Evolutionary conservation across 2,329 filamentous ascomycete genomes (phyloP).

Genomic region (Thielaviopsis euricoi): DNA sequence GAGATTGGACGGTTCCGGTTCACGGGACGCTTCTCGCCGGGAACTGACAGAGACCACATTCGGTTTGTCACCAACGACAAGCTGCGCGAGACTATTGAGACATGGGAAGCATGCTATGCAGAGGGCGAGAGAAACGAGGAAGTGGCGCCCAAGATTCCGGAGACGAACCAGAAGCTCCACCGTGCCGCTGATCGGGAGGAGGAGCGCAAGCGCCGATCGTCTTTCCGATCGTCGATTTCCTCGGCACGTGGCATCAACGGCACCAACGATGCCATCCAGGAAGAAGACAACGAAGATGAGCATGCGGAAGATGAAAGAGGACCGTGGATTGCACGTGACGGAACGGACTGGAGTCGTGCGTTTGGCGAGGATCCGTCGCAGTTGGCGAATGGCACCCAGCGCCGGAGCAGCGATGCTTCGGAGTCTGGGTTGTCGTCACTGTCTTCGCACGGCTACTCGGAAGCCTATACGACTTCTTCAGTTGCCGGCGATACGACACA

Average conservation of each 20-base stretch:
- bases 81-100: conserved; percentile 81
- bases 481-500: not conserved
- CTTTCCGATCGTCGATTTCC: conserved; percentile 1
- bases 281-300: conserved; percentile 23
- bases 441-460: conserved; percentile 8
- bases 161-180: conserved; percentile 57
- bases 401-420: not conserved
- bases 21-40: conserved; percentile 68
- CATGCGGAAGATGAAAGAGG: not conserved
- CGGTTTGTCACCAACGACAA: conserved; percentile 75
- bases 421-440: not conserved
- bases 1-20: conserved; percentile 73
- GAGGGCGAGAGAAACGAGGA: conserved; percentile 65
- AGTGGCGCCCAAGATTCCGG: conserved; percentile 59
- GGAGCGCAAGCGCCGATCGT: conserved; percentile 1
- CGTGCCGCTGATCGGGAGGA: conserved; percentile 40
- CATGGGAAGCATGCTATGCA: conserved; percentile 79
- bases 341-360: conserved; percentile 72
- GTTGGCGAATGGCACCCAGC: conserved; percentile 21
- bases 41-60: conserved; percentile 74
- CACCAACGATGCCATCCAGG: not conserved
- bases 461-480: conserved; percentile 3
- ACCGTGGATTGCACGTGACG: conserved; percentile 64
- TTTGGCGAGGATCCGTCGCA: conserved; percentile 61
- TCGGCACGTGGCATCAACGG: not conserved